Percentiles rank a stretch among this genome's conserved stretches.
Evolutionary conservation across 2,329 filamentous ascomycete species (phyloP).

Genomic region (Ophiocordyceps australis): DNA sequence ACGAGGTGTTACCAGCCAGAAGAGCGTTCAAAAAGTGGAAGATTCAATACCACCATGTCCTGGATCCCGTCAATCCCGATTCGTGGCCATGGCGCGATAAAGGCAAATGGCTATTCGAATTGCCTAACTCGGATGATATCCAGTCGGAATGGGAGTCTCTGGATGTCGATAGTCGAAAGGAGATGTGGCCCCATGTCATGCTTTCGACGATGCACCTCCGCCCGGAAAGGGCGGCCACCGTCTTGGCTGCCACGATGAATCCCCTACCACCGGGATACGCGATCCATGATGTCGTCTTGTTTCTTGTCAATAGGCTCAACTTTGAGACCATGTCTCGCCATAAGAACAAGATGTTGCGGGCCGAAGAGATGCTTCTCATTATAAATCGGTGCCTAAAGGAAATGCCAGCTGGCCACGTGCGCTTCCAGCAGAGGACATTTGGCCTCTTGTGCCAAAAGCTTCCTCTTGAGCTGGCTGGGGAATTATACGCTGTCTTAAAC

Average conservation of each 20-base stretch:
- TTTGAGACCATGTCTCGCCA: no score
- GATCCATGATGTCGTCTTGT: constrained; percentile 15
- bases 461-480: constrained; percentile 10
- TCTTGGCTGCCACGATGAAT: constrained; percentile 19
- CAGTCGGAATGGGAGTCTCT: constrained; percentile 13
- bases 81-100: constrained; percentile 9
- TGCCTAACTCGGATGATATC: constrained; percentile 12
- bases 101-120: constrained; percentile 12
- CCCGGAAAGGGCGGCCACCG: constrained; percentile 12
- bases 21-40: constrained; percentile 12
- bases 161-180: constrained; percentile 7
- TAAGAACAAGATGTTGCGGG: no score
- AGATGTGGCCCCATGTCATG: constrained; percentile 15
- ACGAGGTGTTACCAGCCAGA: constrained; percentile 7
- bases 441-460: constrained; percentile 12
- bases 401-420: constrained; percentile 10
- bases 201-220: constrained; percentile 13
- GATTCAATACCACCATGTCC: constrained; percentile 7
- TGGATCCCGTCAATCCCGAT: constrained; percentile 3
- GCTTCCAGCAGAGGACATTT: constrained; percentile 19
- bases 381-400: no score
- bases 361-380: no score
- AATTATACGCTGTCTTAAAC: constrained; percentile 17
- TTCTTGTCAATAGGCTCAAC: constrained; percentile 9
- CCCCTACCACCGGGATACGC: constrained; percentile 17